Evolutionary conservation across 768 basidiomycete genomes (phyloP).

Genomic region (Auriscalpium orientale): DNA sequence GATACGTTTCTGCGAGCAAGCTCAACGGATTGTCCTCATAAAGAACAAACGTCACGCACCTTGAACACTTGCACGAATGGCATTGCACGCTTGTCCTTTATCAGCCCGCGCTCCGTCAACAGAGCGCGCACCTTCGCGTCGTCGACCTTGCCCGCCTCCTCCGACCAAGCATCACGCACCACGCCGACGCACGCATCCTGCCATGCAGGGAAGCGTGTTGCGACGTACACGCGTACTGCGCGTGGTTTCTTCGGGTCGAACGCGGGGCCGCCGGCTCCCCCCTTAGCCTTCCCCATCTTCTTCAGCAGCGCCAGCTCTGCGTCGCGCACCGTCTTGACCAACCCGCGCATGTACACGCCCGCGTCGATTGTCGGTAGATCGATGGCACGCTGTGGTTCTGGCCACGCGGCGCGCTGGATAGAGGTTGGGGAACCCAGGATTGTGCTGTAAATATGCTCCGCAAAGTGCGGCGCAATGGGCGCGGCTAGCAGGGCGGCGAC

Average conservation of each 20-base stretch:
- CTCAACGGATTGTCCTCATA: neutral
- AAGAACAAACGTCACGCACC: slow-evolving; percentile 36
- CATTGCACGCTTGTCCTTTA: slow-evolving; percentile 96
- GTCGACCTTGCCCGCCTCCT: slow-evolving; percentile 59
- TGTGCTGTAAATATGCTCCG: slow-evolving; percentile 82
- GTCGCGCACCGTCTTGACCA: slow-evolving; percentile 88
- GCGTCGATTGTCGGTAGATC: slow-evolving; percentile 66
- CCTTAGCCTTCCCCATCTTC: slow-evolving; percentile 70
- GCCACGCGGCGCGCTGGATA: slow-evolving; percentile 81
- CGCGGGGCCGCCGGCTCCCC: slow-evolving; percentile 30
- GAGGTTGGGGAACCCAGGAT: slow-evolving; percentile 69
- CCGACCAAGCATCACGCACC: slow-evolving; percentile 60
- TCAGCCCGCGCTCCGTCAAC: slow-evolving; percentile 64
- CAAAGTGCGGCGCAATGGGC: slow-evolving; percentile 89
- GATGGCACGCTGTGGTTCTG: slow-evolving; percentile 50
- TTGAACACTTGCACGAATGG: slow-evolving; percentile 92
- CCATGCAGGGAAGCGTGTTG: slow-evolving; percentile 89
- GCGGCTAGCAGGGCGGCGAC: slow-evolving; percentile 70
- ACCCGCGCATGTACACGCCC: slow-evolving; percentile 78
- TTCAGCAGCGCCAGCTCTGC: slow-evolving; percentile 75
- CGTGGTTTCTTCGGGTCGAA: slow-evolving; percentile 87
- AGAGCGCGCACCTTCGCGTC: slow-evolving; percentile 69
- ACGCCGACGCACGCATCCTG: slow-evolving; percentile 77
- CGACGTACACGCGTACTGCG: slow-evolving; percentile 83
- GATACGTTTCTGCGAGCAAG: slow-evolving; percentile 65